These are phyloP conservation scores for Trypanosomatidae sp. DNA, from an alignment of 208 protist species.

Conservation along the genomic window DNA sequence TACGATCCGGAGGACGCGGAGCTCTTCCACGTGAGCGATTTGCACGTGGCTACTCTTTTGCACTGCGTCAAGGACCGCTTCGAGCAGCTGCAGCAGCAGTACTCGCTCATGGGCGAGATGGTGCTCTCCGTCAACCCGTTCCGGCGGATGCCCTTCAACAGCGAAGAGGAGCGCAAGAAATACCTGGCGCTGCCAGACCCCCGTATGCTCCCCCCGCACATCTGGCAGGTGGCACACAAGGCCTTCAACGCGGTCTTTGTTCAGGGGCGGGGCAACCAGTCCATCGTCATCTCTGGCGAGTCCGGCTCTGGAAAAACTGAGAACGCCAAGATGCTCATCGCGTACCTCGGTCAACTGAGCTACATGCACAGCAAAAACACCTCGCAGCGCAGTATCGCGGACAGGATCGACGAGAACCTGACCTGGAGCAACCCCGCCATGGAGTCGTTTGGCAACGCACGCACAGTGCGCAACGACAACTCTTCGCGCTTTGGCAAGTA, in stretches of 20 bases:
- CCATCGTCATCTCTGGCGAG: constrained; percentile 94
- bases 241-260: constrained; percentile 82
- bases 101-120: constrained; percentile 93
- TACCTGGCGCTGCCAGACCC: constrained; percentile 69
- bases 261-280: constrained; percentile 81
- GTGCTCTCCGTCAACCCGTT: constrained; percentile 95
- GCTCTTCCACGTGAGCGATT: constrained; percentile 86
- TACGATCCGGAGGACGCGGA: constrained; percentile 74
- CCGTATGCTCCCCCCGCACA: constrained; percentile 79
- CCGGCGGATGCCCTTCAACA: constrained; percentile 81
- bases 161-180: constrained; percentile 61
- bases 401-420: constrained; percentile 71
- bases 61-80: constrained; percentile 91
- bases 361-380: constrained; percentile 72
- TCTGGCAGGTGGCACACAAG: constrained; percentile 90
- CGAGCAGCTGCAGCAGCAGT: constrained; percentile 79
- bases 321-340: constrained; percentile 88
- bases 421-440: constrained; percentile 92
- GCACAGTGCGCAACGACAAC: constrained; percentile 93
- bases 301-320: constrained; percentile 96
- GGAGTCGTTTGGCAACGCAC: constrained; percentile 95
- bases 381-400: constrained; percentile 62
- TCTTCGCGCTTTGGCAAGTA: constrained; percentile 96
- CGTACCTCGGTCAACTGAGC: constrained; percentile 86
- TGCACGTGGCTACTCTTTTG: constrained; percentile 90